Conservation (phyloP, 2,329 filamentous ascomycete species). For the Aschersonia sp. region DNA sequence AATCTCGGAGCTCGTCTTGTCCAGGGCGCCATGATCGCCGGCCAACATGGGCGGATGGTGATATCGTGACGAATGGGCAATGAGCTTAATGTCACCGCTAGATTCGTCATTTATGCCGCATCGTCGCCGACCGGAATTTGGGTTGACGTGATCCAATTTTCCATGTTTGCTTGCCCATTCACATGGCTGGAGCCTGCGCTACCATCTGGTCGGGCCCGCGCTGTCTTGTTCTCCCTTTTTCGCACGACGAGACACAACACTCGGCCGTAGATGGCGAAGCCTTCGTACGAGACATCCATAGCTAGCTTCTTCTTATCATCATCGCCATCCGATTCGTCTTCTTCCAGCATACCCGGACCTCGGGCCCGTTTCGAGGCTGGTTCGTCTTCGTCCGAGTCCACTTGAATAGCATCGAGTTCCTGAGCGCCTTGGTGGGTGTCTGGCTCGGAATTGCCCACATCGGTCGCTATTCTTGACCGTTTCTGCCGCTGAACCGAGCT, state of each 20-base stretch:
- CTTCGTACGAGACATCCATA: slow-evolving; percentile 80
- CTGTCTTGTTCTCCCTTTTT: slow-evolving; percentile 45
- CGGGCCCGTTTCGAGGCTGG: slow-evolving; percentile 30
- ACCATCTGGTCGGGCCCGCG: slow-evolving; percentile 14
- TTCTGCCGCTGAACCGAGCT: slow-evolving; percentile 2
- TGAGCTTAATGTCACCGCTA: background rate
- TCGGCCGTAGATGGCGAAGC: slow-evolving; percentile 88
- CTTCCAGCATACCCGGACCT: slow-evolving; percentile 14
- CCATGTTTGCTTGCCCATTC: slow-evolving; percentile 55
- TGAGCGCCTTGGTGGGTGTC: slow-evolving; percentile 15
- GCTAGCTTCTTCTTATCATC: slow-evolving; percentile 85
- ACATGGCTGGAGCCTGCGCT: slow-evolving; percentile 16
- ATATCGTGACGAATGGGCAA: background rate
- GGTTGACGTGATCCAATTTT: slow-evolving; percentile 74
- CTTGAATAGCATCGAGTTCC: slow-evolving; percentile 15
- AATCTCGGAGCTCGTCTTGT: background rate
- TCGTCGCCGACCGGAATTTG: slow-evolving; percentile 39
- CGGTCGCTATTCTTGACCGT: background rate
- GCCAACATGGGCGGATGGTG: background rate
- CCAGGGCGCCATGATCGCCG: background rate
- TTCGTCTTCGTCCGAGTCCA: slow-evolving; percentile 23
- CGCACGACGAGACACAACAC: slow-evolving; percentile 82
- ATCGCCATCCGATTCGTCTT: slow-evolving; percentile 14
- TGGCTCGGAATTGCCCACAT: background rate
- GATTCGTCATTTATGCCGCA: background rate